phyloP scores from a whole-genome alignment of 306 rosid genomes.

The Begonia fuchsioides region DNA sequence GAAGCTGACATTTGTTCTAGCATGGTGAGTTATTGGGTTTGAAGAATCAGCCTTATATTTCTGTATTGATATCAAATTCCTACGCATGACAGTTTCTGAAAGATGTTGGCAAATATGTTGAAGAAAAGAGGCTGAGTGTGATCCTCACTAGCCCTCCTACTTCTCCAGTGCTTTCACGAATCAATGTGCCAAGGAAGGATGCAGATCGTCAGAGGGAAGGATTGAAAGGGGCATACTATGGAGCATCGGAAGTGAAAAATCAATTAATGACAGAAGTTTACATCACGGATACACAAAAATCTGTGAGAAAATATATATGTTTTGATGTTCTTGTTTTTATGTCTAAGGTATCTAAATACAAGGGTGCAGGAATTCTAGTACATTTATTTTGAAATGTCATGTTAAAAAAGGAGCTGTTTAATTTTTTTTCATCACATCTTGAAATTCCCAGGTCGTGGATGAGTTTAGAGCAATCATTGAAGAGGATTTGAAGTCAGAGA shows the following conservation, averaged over 20 bases:
- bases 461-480: too few relatives aligned
- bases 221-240: neutral
- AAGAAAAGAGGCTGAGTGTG: slow-evolving; percentile 66
- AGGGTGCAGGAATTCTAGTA: neutral
- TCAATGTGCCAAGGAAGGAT: slow-evolving; percentile 34
- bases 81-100: slow-evolving; percentile 39
- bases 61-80: slow-evolving; percentile 10
- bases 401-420: neutral
- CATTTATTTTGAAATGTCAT: neutral
- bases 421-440: neutral
- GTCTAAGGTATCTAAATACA: too few relatives aligned
- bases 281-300: slow-evolving; percentile 14
- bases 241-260: neutral
- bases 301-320: slow-evolving; percentile 26
- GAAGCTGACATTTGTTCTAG: slow-evolving; percentile 42
- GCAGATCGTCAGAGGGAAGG: slow-evolving; percentile 18
- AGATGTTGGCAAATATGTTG: slow-evolving; percentile 34
- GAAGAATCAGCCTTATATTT: slow-evolving; percentile 2
- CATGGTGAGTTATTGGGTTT: slow-evolving; percentile 35
- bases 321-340: neutral
- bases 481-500: too few relatives aligned
- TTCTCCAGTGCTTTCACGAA: slow-evolving; percentile 44
- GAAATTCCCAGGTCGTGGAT: neutral
- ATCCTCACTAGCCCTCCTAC: slow-evolving; percentile 28
- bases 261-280: slow-evolving; percentile 8